A percentile compares a stretch with the other conserved stretches of the same genome.
Conservation (phyloP, 176 grass and related monocot genomes). For the Tillandsia fasciculata region DNA sequence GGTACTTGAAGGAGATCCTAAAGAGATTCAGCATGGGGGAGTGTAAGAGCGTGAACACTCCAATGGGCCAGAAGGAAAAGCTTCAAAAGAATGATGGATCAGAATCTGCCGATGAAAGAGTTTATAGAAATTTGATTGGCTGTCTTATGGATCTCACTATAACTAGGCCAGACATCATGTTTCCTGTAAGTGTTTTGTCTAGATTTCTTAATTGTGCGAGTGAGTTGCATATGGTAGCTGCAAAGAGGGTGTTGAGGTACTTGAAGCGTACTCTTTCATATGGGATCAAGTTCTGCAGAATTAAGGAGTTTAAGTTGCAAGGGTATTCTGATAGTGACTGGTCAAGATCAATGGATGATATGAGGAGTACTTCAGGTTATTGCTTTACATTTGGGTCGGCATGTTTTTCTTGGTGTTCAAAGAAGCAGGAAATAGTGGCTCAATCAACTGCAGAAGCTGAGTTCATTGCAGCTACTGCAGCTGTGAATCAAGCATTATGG, state of each 20-base stretch:
- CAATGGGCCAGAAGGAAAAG: not conserved
- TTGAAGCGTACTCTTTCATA: not conserved
- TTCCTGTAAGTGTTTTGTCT: not conserved
- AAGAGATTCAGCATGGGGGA: not conserved
- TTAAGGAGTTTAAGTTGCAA: not conserved
- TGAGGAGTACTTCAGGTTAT: constrained; percentile 8
- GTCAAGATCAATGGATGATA: not conserved
- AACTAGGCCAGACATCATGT: constrained; percentile 9
- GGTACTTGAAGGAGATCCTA: not conserved
- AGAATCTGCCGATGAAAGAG: not conserved
- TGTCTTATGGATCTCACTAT: constrained; percentile 1
- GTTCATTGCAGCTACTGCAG: not conserved
- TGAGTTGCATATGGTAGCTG: not conserved
- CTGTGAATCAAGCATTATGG: constrained; percentile 8
- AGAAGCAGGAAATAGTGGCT: not conserved
- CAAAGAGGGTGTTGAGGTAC: constrained; percentile 8
- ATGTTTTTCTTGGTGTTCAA: constrained; percentile 1
- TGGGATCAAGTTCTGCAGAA: not conserved
- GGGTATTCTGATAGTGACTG: constrained; percentile 5
- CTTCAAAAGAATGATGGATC: not conserved
- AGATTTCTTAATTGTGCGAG: constrained; percentile 11
- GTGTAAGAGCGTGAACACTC: not conserved
- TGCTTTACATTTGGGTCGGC: constrained; percentile 1
- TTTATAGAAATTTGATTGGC: not conserved
- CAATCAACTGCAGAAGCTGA: constrained; percentile 2